Conservation (phyloP, 306 rosid genomes). For the Boehmeria nivea region DNA sequence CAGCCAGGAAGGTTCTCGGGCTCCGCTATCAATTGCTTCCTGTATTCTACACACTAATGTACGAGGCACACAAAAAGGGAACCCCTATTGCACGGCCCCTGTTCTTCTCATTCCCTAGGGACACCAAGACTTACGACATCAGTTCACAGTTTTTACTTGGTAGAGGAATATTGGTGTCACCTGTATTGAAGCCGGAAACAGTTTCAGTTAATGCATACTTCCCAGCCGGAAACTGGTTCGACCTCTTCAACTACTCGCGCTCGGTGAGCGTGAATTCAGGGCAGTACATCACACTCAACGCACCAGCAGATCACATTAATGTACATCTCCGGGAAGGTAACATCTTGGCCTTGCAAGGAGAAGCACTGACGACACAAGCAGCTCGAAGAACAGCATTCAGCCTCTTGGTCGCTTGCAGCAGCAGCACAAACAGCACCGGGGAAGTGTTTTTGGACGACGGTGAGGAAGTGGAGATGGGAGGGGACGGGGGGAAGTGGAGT, state of each 20-base stretch:
- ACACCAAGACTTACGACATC: slow-evolving; percentile 53
- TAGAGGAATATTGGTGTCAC: slow-evolving; percentile 68
- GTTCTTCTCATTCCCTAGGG: slow-evolving; percentile 88
- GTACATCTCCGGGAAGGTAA: slow-evolving; percentile 67
- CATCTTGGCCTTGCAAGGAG: slow-evolving; percentile 69
- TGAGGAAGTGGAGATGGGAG: slow-evolving; percentile 50
- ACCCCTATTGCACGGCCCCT: slow-evolving; percentile 79
- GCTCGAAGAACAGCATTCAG: slow-evolving; percentile 54
- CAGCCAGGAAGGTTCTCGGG: slow-evolving; percentile 73
- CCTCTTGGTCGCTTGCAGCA: slow-evolving; percentile 49
- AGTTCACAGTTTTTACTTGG: slow-evolving; percentile 74
- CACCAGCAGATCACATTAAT: slow-evolving; percentile 71
- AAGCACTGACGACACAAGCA: slow-evolving; percentile 49
- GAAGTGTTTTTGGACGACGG: slow-evolving; percentile 78
- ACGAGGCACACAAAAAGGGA: slow-evolving; percentile 64
- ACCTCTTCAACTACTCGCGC: slow-evolving; percentile 59
- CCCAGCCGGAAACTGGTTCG: slow-evolving; percentile 84
- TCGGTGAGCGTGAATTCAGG: slow-evolving; percentile 51
- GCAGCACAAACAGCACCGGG: slow-evolving; percentile 38
- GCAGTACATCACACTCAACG: slow-evolving; percentile 41
- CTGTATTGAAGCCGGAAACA: slow-evolving; percentile 52
- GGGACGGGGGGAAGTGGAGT: slow-evolving; percentile 53
- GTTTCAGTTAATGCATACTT: slow-evolving; percentile 64
- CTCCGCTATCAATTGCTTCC: slow-evolving; percentile 86
- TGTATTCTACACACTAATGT: slow-evolving; percentile 70